Percentiles rank a stretch among this genome's conserved stretches.
Conservation (phyloP, 257 asterid species). For the Thymus mandschuricus region DNA sequence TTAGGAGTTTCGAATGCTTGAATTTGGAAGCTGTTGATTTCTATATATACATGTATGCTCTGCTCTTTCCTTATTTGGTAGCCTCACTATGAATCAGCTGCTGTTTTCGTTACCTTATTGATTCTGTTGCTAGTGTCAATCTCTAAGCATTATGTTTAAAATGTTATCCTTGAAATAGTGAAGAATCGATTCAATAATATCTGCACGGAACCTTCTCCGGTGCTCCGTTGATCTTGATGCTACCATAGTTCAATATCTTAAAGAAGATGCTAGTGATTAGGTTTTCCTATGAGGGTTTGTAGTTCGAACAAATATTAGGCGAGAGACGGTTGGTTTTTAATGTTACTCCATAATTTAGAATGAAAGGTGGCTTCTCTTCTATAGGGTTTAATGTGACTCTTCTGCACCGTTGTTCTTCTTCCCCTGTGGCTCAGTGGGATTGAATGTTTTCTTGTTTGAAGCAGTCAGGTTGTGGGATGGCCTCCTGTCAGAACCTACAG, state of each 20-base stretch:
- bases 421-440: slow-evolving; percentile 3
- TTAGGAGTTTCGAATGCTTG: background rate
- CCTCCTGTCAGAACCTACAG: slow-evolving; percentile 51
- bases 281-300: slow-evolving; percentile 4
- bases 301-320: background rate
- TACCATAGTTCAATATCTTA: background rate
- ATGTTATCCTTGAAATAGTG: background rate
- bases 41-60: background rate
- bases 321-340: background rate
- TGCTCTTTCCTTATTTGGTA: slow-evolving; percentile 20
- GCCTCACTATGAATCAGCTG: slow-evolving; percentile 22
- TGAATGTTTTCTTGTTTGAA: slow-evolving; percentile 14
- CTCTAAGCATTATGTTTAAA: background rate
- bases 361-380: background rate
- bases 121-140: slow-evolving; percentile 17
- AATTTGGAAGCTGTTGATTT: background rate
- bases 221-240: background rate
- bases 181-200: slow-evolving; percentile 8
- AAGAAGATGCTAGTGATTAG: slow-evolving; percentile 17
- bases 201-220: slow-evolving; percentile 21
- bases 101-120: slow-evolving; percentile 21
- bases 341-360: background rate
- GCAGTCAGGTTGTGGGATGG: slow-evolving; percentile 63
- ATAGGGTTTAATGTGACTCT: background rate
- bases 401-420: background rate